These are phyloP conservation scores for Pichia sporocuriosa DNA, from an alignment of 805 yeast species.

Conservation along the genomic window DNA sequence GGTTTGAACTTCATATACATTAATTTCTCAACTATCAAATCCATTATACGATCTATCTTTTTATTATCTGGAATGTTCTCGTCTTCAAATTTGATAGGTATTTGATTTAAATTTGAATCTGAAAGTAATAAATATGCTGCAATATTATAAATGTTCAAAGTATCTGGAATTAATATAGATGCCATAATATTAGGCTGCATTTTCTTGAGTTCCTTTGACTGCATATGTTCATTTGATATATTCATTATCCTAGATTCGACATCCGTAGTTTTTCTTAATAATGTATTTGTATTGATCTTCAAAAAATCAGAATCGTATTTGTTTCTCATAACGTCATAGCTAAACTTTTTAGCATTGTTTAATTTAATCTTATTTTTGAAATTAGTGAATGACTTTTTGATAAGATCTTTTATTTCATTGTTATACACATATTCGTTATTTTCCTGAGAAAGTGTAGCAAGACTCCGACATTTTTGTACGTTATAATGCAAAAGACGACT, in stretches of 20 bases:
- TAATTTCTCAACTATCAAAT: constrained; percentile 23
- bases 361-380: constrained; percentile 11
- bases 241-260: constrained; percentile 10
- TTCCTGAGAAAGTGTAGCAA: not conserved
- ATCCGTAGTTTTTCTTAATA: constrained; percentile 4
- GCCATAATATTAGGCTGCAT: constrained; percentile 3
- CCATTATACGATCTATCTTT: constrained; percentile 13
- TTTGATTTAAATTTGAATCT: constrained; percentile 4
- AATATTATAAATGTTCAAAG: constrained; percentile 1
- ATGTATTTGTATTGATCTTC: constrained; percentile 5
- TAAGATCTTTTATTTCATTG: constrained; percentile 4
- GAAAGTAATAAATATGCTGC: constrained; percentile 14
- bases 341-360: constrained; percentile 3
- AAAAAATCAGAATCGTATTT: constrained; percentile 10
- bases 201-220: constrained; percentile 3
- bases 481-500: no score
- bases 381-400: constrained; percentile 10
- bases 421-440: not conserved
- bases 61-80: constrained; percentile 4
- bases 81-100: constrained; percentile 11
- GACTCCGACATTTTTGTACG: not conserved
- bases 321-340: constrained; percentile 11
- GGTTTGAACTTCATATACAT: constrained; percentile 29
- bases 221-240: constrained; percentile 4
- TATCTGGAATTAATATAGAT: constrained; percentile 14